A percentile compares a stretch with the other conserved stretches of the same genome.
Conservation (phyloP, 2,329 filamentous ascomycete species). For the Pseudopyricularia javanii region DNA sequence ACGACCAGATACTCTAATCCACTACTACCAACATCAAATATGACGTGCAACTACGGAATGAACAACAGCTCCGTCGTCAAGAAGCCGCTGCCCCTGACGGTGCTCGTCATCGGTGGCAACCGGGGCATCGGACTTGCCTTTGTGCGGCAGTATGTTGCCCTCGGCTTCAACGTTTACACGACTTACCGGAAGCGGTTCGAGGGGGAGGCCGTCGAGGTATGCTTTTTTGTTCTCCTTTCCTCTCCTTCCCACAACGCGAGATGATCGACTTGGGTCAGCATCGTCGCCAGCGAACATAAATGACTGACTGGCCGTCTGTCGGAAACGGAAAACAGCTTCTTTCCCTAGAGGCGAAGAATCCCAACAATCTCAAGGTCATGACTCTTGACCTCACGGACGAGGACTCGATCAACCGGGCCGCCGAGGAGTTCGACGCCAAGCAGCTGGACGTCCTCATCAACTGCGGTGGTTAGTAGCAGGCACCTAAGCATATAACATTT, state of each 20-base stretch:
- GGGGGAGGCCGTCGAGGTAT: conserved; percentile 1
- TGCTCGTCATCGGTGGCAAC: conserved; percentile 2
- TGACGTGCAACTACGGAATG: neutral
- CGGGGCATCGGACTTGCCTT: conserved; percentile 2
- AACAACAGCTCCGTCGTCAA: neutral
- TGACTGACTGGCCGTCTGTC: neutral
- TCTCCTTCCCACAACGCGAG: neutral
- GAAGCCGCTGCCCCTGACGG: neutral
- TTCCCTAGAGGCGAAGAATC: neutral
- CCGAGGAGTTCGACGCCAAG: conserved; percentile 1
- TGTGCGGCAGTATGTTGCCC: conserved; percentile 3
- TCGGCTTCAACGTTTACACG: conserved; percentile 2
- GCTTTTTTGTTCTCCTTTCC: too few species aligned
- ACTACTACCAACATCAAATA: neutral
- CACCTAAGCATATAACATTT: too few species aligned
- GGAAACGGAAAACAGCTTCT: conserved; percentile 1
- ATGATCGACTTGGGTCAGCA: neutral
- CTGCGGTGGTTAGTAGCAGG: conserved; percentile 2
- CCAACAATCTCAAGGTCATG: conserved; percentile 1
- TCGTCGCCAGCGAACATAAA: neutral
- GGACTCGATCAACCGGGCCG: conserved; percentile 2
- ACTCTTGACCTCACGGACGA: conserved; percentile 3
- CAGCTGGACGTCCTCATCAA: conserved; percentile 3
- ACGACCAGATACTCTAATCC: neutral
- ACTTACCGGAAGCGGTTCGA: conserved; percentile 1